Percentiles rank a stretch among this genome's conserved stretches.
Conservation (phyloP, 2,329 filamentous ascomycete genomes). For the Lasiodiplodia sp. region DNA sequence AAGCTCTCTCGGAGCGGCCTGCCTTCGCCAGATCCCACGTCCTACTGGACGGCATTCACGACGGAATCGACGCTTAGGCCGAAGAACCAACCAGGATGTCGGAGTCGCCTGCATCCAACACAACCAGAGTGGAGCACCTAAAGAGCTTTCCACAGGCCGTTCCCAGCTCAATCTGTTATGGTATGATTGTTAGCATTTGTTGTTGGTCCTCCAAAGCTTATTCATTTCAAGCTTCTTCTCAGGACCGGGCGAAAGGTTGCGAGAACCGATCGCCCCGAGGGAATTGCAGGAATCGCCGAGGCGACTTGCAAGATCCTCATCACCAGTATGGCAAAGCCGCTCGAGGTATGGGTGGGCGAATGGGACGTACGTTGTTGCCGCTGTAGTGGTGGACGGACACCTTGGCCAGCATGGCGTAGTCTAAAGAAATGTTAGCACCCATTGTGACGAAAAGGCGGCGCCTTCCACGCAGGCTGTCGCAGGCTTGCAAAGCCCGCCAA, state of each 20-base stretch:
- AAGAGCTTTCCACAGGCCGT: conserved; percentile 76
- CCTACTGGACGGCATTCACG: too few species aligned
- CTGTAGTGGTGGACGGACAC: conserved; percentile 96
- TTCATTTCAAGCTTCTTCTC: conserved; percentile 76
- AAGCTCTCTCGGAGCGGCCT: too few species aligned
- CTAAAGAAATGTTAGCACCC: neutral
- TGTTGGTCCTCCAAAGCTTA: conserved; percentile 86
- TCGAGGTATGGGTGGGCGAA: conserved; percentile 39
- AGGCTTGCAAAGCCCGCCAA: too few species aligned
- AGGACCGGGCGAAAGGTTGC: conserved; percentile 68
- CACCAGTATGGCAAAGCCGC: conserved; percentile 39
- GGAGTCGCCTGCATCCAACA: neutral
- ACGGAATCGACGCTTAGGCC: too few species aligned
- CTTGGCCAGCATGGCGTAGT: conserved; percentile 67
- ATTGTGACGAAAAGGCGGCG: too few species aligned
- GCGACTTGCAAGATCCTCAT: too few species aligned
- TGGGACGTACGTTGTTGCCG: conserved; percentile 95
- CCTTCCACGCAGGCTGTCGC: too few species aligned
- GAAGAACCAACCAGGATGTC: neutral
- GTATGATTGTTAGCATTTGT: conserved; percentile 63
- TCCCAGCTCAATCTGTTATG: conserved; percentile 81
- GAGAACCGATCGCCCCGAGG: conserved; percentile 40
- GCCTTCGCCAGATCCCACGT: too few species aligned
- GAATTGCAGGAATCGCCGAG: too few species aligned
- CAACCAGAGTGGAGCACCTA: neutral